Evolutionary conservation across 2,329 filamentous ascomycete species (phyloP), one percentile per base, ranked within the genome.

Genomic region (Fusarium miscanthi): DNA sequence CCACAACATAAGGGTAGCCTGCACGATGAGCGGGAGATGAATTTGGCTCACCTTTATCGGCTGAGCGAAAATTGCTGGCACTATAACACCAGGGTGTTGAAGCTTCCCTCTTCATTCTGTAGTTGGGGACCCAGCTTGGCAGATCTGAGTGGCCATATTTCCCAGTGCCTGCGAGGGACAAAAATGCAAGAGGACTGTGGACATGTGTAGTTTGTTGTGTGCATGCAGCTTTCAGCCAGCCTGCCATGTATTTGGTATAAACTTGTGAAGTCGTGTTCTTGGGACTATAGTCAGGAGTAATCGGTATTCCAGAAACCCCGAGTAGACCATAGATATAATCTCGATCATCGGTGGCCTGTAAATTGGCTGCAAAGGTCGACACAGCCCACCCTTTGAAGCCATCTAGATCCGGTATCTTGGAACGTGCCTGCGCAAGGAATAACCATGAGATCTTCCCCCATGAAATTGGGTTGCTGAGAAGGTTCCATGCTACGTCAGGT

Each of bases 321-420:
- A 66, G 60, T 64, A 64, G 63, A 7, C 63, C 62, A 17, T 67
- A 48, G 16, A 61, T 53, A 16, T 67, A 45, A 23, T 66, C 30
- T 13, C 40, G 53, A 27, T 61, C 45, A 33, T 66, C 46, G 13
- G 30, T 61, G 12, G 63, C 63, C 37, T 67, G 40, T n/a, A 67
- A 16, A 25, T 61, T 67, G 9, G 23, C 30, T 25, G 53, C 41
- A 14, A 67, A 67, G 12, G 63, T 53, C 31, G 64, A 67, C 21
- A 61, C 21, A 35, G 42, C 41, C 62, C 64, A 66, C 8, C 45
- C 53, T 52, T 66, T 66, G n/a, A 66, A 60, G 21, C 53, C 62
- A 46, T 53, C 62, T 51, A 27, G 51, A 40, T 66, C 43, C 11
- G 51, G 49, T 43, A 66, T 66, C 43, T 59, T 66, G 38, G 27